phyloP scores from a whole-genome alignment of 768 basidiomycete genomes.

The Paxillus involutus region DNA sequence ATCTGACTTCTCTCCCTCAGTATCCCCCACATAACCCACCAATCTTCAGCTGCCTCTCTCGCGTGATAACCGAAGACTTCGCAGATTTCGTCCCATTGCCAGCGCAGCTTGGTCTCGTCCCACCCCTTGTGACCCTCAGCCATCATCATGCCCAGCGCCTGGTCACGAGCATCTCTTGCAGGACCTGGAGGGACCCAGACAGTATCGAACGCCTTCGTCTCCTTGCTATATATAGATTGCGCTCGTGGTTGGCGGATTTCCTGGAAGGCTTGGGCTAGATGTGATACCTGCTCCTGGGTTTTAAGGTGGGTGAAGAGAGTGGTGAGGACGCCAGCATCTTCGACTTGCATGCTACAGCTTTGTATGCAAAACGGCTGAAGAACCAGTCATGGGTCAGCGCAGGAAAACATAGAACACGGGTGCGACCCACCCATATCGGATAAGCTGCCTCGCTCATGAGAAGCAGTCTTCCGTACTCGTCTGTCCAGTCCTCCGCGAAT shows the following conservation, averaged over 20 bases:
- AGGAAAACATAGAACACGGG: neutral
- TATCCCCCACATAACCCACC: conserved; percentile 63
- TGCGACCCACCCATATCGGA: conserved; percentile 46
- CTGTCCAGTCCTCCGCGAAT: conserved; percentile 51
- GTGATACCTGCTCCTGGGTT: conserved; percentile 45
- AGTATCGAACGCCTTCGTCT: conserved; percentile 42
- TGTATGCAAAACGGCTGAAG: conserved; percentile 50
- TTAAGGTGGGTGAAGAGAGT: conserved; percentile 45
- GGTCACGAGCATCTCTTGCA: conserved; percentile 47
- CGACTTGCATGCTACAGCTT: conserved; percentile 33
- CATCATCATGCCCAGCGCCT: conserved; percentile 25
- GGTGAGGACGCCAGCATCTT: conserved; percentile 34
- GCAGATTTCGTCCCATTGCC: conserved; percentile 57
- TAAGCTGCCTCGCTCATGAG: conserved; percentile 63
- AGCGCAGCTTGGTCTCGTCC: conserved; percentile 49
- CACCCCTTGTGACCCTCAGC: conserved; percentile 35
- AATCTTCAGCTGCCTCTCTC: conserved; percentile 59
- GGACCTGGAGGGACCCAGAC: conserved; percentile 46
- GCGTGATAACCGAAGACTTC: conserved; percentile 55
- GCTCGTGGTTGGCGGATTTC: conserved; percentile 57
- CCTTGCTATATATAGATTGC: conserved; percentile 41
- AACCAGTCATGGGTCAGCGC: neutral
- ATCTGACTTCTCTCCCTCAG: conserved; percentile 40
- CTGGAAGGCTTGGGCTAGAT: conserved; percentile 56
- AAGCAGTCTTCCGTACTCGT: conserved; percentile 49